Base-by-base conservation (phyloP, 257 asterid genomes). In the Handroanthus guayacan region DNA sequence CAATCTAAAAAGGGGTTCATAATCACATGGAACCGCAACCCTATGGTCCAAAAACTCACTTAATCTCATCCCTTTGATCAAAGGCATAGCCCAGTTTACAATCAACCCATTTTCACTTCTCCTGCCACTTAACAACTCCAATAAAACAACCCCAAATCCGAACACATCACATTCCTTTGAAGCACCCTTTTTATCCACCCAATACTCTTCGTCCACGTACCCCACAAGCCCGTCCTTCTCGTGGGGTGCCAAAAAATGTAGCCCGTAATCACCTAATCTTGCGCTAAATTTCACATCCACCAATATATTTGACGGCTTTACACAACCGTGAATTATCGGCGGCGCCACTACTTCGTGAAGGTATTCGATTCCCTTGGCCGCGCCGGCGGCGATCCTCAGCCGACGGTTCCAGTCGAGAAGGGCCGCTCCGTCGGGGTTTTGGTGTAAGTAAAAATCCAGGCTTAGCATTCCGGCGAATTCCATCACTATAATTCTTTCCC, bases 121-220 rank as follows among this genome's bases (percentile, higher is more conserved):
- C 79, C 88, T 84, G 20, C 97, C 97, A 75, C 92, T 94, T 79
- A 94, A 83, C 85, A 94, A 70, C 78, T 94, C 98, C 86, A 94
- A 71, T 86, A 94, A 39, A 71, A 94, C 97, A 5, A 92, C 85
- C 34, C 98, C 98, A 10, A 92, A 79, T 9, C 97, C 97, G 72
- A 79, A 94, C 61, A 90, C 91, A 70, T 94, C 98, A 62, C 93
- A 85, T 69, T 94, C 98, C 79, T 92, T 92, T 0, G 90, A 90
- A 39, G 79, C 85, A 10, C 88, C 89, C 13, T 41, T 83, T 66
- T 82, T 78, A 3, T 65, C 91, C 8, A 10, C 3, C 90, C 91
- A 87, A 83, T 86, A 86, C 66, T 88, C 97, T 0, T 87, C 83
- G 36, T 91, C 97, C 0, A 86, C 89, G 52, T 90, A 86, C 47